These are phyloP conservation scores for Schizochytrium sp. DNA, from an alignment of 108 stramenopile genomes.

Conservation along the genomic window DNA sequence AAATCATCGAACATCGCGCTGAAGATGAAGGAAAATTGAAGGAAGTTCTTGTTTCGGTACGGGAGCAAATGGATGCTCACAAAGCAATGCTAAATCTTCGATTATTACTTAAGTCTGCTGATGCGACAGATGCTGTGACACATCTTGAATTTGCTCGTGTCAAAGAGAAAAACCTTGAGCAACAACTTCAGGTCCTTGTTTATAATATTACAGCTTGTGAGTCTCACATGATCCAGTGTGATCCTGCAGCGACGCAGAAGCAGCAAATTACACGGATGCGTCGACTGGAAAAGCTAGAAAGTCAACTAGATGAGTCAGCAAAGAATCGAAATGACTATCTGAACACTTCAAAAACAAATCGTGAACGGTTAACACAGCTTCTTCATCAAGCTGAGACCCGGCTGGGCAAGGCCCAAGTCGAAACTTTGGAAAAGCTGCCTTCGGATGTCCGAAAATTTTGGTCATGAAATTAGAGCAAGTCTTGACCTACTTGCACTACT, in stretches of 20 bases:
- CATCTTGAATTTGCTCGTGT: slow-evolving; percentile 51
- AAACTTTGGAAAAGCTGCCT: neutral
- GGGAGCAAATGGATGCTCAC: neutral
- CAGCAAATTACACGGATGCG: slow-evolving; percentile 48
- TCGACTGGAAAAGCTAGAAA: slow-evolving; percentile 34
- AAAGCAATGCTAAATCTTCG: slow-evolving; percentile 14
- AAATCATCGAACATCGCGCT: neutral
- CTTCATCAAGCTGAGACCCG: neutral
- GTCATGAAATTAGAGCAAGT: neutral
- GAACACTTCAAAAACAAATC: slow-evolving; percentile 19
- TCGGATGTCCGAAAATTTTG: neutral
- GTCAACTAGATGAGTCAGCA: neutral
- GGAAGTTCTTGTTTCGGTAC: neutral
- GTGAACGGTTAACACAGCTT: slow-evolving; percentile 32
- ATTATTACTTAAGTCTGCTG: slow-evolving; percentile 8
- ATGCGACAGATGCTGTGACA: slow-evolving; percentile 28
- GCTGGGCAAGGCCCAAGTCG: neutral
- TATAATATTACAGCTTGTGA: slow-evolving; percentile 48
- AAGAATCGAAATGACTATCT: slow-evolving; percentile 37
- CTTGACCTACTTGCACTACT: neutral
- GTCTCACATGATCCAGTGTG: slow-evolving; percentile 45
- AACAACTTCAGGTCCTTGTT: slow-evolving; percentile 54
- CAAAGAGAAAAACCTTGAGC: slow-evolving; percentile 41
- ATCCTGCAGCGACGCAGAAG: slow-evolving; percentile 26
- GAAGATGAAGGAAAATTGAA: neutral